Percentiles rank a stretch among this genome's conserved stretches.
Conservation (phyloP, 495 filamentous ascomycete species). For the Choiromyces venosus region DNA sequence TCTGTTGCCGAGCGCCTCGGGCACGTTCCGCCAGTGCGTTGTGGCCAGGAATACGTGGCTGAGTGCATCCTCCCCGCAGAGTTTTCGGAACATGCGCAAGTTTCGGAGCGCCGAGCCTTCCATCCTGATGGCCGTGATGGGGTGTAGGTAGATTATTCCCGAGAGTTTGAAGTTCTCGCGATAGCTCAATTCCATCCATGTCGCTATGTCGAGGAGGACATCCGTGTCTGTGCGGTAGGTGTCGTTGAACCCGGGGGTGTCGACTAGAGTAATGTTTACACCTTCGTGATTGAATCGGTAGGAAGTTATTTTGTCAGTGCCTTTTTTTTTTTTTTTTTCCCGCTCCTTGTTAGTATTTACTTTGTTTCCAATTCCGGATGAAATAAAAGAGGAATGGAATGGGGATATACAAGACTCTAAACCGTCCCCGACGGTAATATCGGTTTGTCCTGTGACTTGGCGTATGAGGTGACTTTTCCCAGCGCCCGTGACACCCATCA, state of each 20-base stretch:
- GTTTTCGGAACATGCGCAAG: conserved; percentile 47
- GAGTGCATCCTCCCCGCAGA: conserved; percentile 46
- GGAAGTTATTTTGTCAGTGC: conserved; percentile 26
- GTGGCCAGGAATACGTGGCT: conserved; percentile 47
- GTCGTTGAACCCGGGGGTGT: conserved; percentile 53
- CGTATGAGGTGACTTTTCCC: conserved; percentile 48
- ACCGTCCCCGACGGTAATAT: conserved; percentile 31
- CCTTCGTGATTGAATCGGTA: conserved; percentile 28
- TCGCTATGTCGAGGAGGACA: conserved; percentile 44
- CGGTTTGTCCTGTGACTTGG: conserved; percentile 24
- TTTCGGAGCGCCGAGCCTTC: conserved; percentile 45
- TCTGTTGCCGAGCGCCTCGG: conserved; percentile 30
- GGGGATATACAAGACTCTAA: conserved; percentile 28
- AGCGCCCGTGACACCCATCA: conserved; percentile 48
- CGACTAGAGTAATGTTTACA: conserved; percentile 44
- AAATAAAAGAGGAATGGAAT: neutral
- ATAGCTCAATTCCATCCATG: conserved; percentile 41
- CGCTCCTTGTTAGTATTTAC: neutral
- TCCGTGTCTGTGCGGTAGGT: conserved; percentile 46
- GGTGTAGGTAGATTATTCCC: conserved; percentile 49
- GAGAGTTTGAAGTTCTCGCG: conserved; percentile 33
- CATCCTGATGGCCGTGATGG: conserved; percentile 46
- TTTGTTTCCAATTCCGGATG: neutral
- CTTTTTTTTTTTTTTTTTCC: conserved; percentile 16
- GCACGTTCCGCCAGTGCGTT: conserved; percentile 46